These are phyloP conservation scores for Pueraria montana DNA, from an alignment of 306 rosid species.

Conservation along the genomic window DNA sequence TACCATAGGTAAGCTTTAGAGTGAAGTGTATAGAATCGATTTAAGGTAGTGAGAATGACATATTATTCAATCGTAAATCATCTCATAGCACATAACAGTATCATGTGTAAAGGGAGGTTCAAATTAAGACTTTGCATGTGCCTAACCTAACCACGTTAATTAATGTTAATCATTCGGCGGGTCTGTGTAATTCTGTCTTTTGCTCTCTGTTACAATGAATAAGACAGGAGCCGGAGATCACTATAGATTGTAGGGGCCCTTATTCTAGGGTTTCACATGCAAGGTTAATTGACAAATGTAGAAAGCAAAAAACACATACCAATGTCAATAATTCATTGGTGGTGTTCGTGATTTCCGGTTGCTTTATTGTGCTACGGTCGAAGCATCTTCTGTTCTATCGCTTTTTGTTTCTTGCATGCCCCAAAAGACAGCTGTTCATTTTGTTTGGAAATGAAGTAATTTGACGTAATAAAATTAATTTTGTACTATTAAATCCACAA, in stretches of 20 bases:
- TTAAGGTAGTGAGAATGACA: background rate
- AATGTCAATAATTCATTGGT: conserved; percentile 29
- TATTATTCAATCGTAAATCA: too few species aligned
- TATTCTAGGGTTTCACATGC: conserved; percentile 27
- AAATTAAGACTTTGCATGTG: conserved; percentile 25
- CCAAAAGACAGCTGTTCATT: background rate
- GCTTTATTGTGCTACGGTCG: conserved; percentile 9
- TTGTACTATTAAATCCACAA: background rate
- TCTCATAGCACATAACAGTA: too few species aligned
- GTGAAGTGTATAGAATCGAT: background rate
- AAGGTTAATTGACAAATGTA: background rate
- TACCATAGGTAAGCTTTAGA: background rate
- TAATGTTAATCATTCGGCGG: conserved; percentile 18
- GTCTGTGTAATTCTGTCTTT: conserved; percentile 8
- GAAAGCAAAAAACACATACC: background rate
- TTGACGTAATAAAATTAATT: background rate
- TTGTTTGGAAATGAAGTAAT: background rate
- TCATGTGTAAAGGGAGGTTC: background rate
- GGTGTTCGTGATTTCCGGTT: conserved; percentile 43
- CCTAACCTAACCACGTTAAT: background rate
- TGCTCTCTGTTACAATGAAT: conserved; percentile 20
- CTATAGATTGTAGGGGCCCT: conserved; percentile 13
- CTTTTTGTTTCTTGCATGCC: background rate
- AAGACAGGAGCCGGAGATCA: conserved; percentile 24
- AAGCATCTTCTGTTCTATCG: background rate